Evolutionary conservation across 306 rosid species (phyloP).

Genomic region (Hylodesmum podocarpum): DNA sequence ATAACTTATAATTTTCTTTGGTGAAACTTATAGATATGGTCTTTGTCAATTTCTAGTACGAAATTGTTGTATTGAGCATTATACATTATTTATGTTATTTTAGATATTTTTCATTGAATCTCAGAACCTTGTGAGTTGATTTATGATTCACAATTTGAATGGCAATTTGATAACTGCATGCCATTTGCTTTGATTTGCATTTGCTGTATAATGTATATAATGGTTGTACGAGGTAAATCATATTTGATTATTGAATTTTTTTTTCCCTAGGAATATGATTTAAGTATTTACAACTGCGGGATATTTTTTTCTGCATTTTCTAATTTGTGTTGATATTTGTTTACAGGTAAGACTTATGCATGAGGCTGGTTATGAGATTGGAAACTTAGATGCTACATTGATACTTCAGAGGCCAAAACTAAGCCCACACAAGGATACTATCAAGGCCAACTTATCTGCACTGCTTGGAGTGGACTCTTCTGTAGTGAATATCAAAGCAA

Average conservation of each 20-base stretch:
- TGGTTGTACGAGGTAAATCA: neutral
- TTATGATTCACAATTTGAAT: neutral
- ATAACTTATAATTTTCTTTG: neutral
- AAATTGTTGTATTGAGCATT: neutral
- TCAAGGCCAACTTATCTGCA: constrained; percentile 79
- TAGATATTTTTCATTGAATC: neutral
- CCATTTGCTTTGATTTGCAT: constrained; percentile 1
- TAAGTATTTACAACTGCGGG: neutral
- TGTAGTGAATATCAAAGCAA: constrained; percentile 89
- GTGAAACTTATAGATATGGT: neutral
- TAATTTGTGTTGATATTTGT: neutral
- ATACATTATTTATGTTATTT: neutral
- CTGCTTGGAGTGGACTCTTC: constrained; percentile 87
- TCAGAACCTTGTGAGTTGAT: neutral
- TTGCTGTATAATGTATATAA: neutral
- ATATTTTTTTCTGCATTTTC: constrained; percentile 5
- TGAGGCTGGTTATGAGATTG: constrained; percentile 89
- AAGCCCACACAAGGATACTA: constrained; percentile 92
- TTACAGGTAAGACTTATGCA: constrained; percentile 89
- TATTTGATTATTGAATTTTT: neutral
- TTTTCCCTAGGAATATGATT: constrained; percentile 3
- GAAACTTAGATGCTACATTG: constrained; percentile 89
- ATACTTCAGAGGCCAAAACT: constrained; percentile 94
- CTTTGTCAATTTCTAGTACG: neutral
- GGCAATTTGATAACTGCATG: neutral